A percentile compares a stretch with the other conserved stretches of the same genome.
phyloP scores from a whole-genome alignment of 257 asterid species.

The Eucommia ulmoides region DNA sequence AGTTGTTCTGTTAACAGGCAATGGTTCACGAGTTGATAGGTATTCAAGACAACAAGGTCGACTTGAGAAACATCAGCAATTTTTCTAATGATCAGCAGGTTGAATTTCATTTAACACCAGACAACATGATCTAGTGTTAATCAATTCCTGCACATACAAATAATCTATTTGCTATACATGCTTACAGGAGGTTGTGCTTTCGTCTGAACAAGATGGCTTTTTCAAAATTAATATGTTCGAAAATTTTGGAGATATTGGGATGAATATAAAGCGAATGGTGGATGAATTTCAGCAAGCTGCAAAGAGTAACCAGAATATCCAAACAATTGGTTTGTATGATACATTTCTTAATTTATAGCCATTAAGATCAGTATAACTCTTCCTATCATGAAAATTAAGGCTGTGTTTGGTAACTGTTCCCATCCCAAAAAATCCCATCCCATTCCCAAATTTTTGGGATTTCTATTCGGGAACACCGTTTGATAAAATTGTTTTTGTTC shows the following conservation, averaged over 20 bases:
- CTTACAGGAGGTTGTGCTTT: slow-evolving; percentile 85
- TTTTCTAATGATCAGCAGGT: slow-evolving; percentile 84
- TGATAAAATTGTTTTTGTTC: no score
- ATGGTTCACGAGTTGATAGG: slow-evolving; percentile 96
- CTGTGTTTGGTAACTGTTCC: no score
- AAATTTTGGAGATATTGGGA: slow-evolving; percentile 96
- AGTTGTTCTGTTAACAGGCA: no score
- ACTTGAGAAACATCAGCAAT: slow-evolving; percentile 60
- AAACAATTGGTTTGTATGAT: slow-evolving; percentile 76
- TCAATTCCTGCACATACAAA: no score
- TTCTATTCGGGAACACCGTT: no score
- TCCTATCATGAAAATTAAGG: no score
- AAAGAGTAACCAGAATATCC: slow-evolving; percentile 92
- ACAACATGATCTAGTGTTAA: not conserved
- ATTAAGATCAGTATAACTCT: no score
- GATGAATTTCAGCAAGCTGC: slow-evolving; percentile 95
- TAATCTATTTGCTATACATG: slow-evolving; percentile 11
- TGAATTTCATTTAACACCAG: slow-evolving; percentile 9
- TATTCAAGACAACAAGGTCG: slow-evolving; percentile 88
- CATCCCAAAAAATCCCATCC: no score
- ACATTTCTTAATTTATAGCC: no score
- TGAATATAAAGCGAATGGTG: slow-evolving; percentile 89
- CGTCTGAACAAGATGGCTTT: slow-evolving; percentile 92
- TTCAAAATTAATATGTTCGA: slow-evolving; percentile 90
- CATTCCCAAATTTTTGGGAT: no score